Base-by-base conservation (phyloP, 768 basidiomycete species). In the Amanita pseudoporphyria region DNA sequence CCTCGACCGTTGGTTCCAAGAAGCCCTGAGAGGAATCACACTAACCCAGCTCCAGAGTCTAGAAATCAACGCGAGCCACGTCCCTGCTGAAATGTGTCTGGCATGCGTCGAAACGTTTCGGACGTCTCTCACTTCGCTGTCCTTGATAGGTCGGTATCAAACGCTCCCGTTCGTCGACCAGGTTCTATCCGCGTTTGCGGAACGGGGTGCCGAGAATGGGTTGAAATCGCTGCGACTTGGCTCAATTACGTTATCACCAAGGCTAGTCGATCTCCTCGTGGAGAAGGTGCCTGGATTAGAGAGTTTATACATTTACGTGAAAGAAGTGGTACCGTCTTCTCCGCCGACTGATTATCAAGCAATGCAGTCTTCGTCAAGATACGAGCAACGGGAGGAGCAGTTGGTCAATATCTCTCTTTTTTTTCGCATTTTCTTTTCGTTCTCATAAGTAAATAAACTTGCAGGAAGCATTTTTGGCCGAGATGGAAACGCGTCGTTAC, bases 181-280 rank as follows among this genome's bases (percentile, higher is more conserved):
- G 22, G 55, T 67, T 13, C 41, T 72, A 6, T 52, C 38, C 22
- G 52, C 64, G 6, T 59, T 64, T 45, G 54, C 49, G 9, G 54
- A 38, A 26, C 50, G 45, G 21, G 53, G 57, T 32, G 26, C 7
- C 7, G 45, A 49, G n/a, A 52, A 56, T 49, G 58, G 47, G 6
- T 57, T 73, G 26, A 55, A 58, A 6, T 64, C 55, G 6, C 61
- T 73, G 6, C 64, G 71, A 2, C 53, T 76, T 12, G 70, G 72
- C 9, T 62, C 69, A 1, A 62, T 74, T 7, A 63, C 62, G 9
- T 59, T 76, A 6, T 70, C 68, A 6, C 73, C 73, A 2, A 60
- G 69, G 49, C 60, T 76, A 9, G 30, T 76, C 10, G 71, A 74
- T 50, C 54, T 72, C 6, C 58, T 76, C 14, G 68, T 71, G 3